phyloP scores from a whole-genome alignment of 176 grass and related monocot genomes.

The Oryza longistaminata region DNA sequence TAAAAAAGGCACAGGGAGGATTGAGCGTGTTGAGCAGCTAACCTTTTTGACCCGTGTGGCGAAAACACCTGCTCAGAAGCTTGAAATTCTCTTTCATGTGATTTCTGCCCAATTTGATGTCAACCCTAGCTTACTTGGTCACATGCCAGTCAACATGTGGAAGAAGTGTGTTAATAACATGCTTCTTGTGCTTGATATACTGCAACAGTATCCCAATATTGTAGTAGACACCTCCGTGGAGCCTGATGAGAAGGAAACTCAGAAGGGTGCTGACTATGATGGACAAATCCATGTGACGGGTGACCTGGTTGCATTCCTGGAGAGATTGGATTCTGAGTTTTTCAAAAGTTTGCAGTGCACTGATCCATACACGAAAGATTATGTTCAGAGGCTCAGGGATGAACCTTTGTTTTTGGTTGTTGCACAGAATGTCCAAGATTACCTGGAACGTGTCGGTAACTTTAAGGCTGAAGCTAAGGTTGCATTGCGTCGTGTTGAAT shows the following conservation, averaged over 20 bases:
- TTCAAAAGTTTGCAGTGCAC: constrained; percentile 85
- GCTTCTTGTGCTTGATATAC: constrained; percentile 89
- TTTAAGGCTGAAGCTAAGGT: constrained; percentile 79
- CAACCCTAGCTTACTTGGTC: constrained; percentile 91
- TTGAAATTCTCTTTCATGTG: constrained; percentile 87
- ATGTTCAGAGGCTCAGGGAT: constrained; percentile 91
- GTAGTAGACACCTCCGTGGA: constrained; percentile 74
- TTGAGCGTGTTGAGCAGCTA: constrained; percentile 93
- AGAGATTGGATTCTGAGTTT: constrained; percentile 90
- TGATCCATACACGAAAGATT: constrained; percentile 87
- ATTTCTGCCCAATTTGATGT: constrained; percentile 97
- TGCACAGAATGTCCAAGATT: constrained; percentile 92
- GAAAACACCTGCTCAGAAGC: constrained; percentile 96
- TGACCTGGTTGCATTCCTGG: constrained; percentile 86
- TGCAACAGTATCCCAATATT: constrained; percentile 89
- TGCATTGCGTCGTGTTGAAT: constrained; percentile 75
- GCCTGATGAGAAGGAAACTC: constrained; percentile 78
- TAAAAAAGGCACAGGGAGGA: constrained; percentile 87
- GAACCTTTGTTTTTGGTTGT: constrained; percentile 89
- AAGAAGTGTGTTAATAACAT: constrained; percentile 91
- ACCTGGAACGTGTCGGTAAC: constrained; percentile 71
- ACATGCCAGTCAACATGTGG: constrained; percentile 93
- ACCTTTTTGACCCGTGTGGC: constrained; percentile 86
- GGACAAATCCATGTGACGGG: constrained; percentile 74
- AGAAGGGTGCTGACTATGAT: constrained; percentile 71